Evolutionary conservation across 129 eudicot species (phyloP), one percentile per base, ranked within the genome.

Genomic region (Ambrosia trifida): DNA sequence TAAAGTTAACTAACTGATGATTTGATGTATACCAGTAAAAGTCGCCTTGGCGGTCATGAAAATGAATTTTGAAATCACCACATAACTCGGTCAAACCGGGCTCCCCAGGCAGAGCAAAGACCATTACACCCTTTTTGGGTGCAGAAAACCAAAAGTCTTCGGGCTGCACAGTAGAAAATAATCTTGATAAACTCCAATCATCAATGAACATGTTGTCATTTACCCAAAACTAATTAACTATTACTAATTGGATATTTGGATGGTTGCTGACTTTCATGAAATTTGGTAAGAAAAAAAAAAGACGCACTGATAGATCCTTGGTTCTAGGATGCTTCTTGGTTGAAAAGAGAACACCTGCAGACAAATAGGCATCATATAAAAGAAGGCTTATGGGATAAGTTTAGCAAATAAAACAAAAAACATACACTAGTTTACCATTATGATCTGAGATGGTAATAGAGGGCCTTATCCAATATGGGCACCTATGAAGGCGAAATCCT

Each of bases 61-160:
- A 94, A 68, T 81, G 88, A 69, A 94, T 81, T 70, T 89, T 94
- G 72, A 94, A 94, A 78, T 94, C 98, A 43, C 98, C 98, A 17
- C 87, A 77, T 64, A 94, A 72, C 72, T 94, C 95, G 3, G 98
- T 78, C 62, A 94, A 79, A 16, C 98, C 96, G 36, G 98, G 96
- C 79, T 94, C 98, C 62, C 98, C 98, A 33, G 96, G 98, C 67
- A 94, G 84, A 33, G 96, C 98, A 85, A 94, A 94, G 64, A 94
- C 96, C 95, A 87, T 85, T 72, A 89, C 76, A 77, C 98, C 98
- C 83, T 85, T 94, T 85, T 81, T 94, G 8, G 98, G 98, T 53
- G 98, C 92, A 67, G 81, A 78, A 79, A 94, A 94, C 98, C 98
- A 94, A 73, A 78, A 87, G 76, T 85, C 92, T 80, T 94, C 98